Conservation (phyloP, 148 eudicot species). For the Silene conica region DNA sequence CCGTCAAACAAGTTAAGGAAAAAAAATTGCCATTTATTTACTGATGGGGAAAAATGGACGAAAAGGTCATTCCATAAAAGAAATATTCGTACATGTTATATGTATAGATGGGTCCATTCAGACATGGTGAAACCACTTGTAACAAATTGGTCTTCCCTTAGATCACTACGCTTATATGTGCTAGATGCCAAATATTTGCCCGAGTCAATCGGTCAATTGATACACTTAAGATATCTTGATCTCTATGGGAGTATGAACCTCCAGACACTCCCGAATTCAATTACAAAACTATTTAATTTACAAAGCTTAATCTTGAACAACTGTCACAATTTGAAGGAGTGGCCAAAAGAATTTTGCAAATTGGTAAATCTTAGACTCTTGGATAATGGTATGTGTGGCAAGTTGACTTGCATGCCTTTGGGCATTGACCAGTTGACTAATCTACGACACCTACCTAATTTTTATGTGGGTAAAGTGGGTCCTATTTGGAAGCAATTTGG, state of each 20-base stretch:
- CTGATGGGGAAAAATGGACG: neutral
- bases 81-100: neutral
- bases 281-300: conserved; percentile 20
- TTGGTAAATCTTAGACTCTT: conserved; percentile 16
- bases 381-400: neutral
- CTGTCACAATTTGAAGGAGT: neutral
- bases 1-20: neutral
- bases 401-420: conserved; percentile 13
- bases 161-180: conserved; percentile 10
- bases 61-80: no score
- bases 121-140: neutral
- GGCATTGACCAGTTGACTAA: conserved; percentile 14
- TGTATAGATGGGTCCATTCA: neutral
- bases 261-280: neutral
- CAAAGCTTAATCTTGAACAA: neutral
- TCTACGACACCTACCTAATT: neutral
- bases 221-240: conserved; percentile 26
- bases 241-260: neutral
- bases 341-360: conserved; percentile 19
- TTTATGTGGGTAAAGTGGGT: neutral
- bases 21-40: neutral
- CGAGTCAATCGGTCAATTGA: conserved; percentile 10
- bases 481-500: neutral
- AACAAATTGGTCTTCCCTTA: conserved; percentile 8
- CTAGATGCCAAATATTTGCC: conserved; percentile 1